phyloP scores from a whole-genome alignment of 768 basidiomycete species.

The Kwoniella heveanensis region DNA sequence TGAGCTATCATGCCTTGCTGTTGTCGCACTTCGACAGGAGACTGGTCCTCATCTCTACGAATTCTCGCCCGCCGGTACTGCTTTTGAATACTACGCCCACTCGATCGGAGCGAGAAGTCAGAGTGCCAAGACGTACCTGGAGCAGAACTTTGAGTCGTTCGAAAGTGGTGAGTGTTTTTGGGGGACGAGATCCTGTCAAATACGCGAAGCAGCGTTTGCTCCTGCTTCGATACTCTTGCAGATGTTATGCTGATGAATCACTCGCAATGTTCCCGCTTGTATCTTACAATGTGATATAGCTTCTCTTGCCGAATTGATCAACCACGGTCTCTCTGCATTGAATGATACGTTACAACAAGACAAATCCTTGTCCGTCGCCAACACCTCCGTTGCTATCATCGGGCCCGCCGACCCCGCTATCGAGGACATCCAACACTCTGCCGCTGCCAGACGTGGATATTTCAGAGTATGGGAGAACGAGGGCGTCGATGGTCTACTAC shows the following conservation, averaged over 20 bases:
- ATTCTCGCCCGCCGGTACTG: conserved; percentile 95
- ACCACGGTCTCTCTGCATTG: conserved; percentile 90
- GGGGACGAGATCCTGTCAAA: not conserved
- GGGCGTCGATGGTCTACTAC: conserved; percentile 70
- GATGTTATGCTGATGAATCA: too few species aligned
- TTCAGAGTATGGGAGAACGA: conserved; percentile 91
- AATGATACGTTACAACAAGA: conserved; percentile 98
- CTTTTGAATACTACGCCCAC: conserved; percentile 97
- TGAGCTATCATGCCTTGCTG: too few species aligned
- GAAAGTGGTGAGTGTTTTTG: conserved; percentile 68
- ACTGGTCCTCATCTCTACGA: conserved; percentile 98
- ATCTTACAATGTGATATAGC: conserved; percentile 60
- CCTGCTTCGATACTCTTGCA: too few species aligned
- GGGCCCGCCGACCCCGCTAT: conserved; percentile 62
- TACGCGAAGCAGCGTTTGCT: too few species aligned
- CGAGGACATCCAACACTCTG: conserved; percentile 62
- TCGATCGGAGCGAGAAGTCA: conserved; percentile 98
- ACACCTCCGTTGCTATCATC: conserved; percentile 92
- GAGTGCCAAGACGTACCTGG: conserved; percentile 97
- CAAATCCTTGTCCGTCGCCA: conserved; percentile 88
- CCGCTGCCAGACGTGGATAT: conserved; percentile 61
- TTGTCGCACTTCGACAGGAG: conserved; percentile 61
- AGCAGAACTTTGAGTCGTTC: conserved; percentile 89
- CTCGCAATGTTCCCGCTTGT: not conserved
- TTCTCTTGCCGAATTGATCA: conserved; percentile 81